Evolutionary conservation across 768 basidiomycete species (phyloP).

Genomic region (Chalciporus sphaerocephalus): DNA sequence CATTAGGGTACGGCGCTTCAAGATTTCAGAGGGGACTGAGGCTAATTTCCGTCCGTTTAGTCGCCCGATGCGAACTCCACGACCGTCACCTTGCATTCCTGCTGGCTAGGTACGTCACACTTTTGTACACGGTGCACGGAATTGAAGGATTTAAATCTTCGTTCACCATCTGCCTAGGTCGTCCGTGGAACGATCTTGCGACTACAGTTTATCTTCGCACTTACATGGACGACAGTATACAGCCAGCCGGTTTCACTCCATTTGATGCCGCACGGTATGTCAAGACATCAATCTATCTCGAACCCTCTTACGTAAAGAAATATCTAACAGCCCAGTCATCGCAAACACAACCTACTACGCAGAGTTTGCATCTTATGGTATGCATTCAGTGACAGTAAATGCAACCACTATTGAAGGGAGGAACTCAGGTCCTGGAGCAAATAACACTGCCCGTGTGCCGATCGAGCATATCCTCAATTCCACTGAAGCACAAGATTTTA

Average conservation of each 20-base stretch:
- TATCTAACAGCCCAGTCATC: constrained; percentile 39
- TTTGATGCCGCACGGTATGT: constrained; percentile 39
- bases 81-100: constrained; percentile 40
- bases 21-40: neutral
- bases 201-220: constrained; percentile 51
- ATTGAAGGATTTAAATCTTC: neutral
- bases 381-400: neutral
- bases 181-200: constrained; percentile 62
- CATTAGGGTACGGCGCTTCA: constrained; percentile 42
- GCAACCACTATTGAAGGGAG: neutral
- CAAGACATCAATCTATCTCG: neutral
- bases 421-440: constrained; percentile 46
- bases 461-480: constrained; percentile 45
- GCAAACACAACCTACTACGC: constrained; percentile 55
- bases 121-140: neutral
- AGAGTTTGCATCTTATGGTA: constrained; percentile 51
- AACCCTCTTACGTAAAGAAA: neutral
- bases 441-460: constrained; percentile 41
- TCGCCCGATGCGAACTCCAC: constrained; percentile 56
- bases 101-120: constrained; percentile 43
- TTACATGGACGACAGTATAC: constrained; percentile 52
- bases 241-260: constrained; percentile 48
- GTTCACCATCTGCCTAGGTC: constrained; percentile 12
- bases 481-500: constrained; percentile 40
- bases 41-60: constrained; percentile 22